A percentile compares a stretch with the other conserved stretches of the same genome.
These are phyloP conservation scores for Lodderomyces elongisporus DNA, from an alignment of 1,139 yeast species.

Conservation along the genomic window DNA sequence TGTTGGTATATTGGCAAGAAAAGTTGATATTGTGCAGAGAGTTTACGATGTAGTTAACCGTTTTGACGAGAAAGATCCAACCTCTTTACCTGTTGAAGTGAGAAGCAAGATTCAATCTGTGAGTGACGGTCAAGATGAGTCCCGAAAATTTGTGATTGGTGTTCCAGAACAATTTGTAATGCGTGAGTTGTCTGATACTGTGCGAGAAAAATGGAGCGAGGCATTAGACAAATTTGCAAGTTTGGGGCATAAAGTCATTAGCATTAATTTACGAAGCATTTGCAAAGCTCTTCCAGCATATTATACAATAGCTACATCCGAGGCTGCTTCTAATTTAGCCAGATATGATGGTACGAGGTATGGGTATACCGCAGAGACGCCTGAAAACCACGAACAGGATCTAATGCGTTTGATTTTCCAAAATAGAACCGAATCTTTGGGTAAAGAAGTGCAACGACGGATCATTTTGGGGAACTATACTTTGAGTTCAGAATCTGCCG, in stretches of 20 bases:
- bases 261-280: conserved; percentile 68
- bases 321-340: conserved; percentile 88
- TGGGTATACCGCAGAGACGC: conserved; percentile 38
- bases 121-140: not conserved
- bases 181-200: conserved; percentile 46
- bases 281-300: conserved; percentile 73
- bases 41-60: conserved; percentile 56
- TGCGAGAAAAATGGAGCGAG: conserved; percentile 43
- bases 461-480: conserved; percentile 83
- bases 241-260: conserved; percentile 51
- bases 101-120: conserved; percentile 24
- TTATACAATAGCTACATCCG: conserved; percentile 85
- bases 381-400: conserved; percentile 24
- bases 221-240: conserved; percentile 39
- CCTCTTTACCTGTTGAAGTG: conserved; percentile 45
- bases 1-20: conserved; percentile 71
- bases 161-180: conserved; percentile 63
- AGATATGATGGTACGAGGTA: conserved; percentile 88
- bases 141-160: conserved; percentile 48
- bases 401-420: conserved; percentile 34
- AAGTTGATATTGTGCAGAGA: conserved; percentile 35
- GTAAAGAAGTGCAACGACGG: conserved; percentile 77
- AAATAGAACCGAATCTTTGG: conserved; percentile 66
- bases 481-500: conserved; percentile 69
- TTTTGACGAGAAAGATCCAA: conserved; percentile 75